Evolutionary conservation across 208 protist species (phyloP).

Genomic region (Vickermania spadyakhi): DNA sequence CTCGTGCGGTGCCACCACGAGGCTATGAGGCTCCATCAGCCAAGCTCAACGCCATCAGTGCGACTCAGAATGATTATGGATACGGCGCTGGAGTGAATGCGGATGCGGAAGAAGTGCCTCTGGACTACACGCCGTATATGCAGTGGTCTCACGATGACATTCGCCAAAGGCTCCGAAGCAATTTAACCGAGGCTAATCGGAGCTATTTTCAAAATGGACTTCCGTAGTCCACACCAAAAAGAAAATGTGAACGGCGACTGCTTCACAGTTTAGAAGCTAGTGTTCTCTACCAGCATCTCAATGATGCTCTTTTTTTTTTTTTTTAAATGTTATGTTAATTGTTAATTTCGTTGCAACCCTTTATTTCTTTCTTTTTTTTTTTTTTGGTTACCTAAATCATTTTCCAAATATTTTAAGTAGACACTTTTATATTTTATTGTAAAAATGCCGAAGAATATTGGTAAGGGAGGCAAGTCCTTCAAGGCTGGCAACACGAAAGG

Average conservation of each 20-base stretch:
- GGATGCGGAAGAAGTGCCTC: background rate
- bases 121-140: background rate
- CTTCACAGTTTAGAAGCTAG: too few species aligned
- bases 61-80: background rate
- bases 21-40: slow-evolving; percentile 8
- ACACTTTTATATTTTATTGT: background rate
- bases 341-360: slow-evolving; percentile 6
- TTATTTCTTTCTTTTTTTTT: slow-evolving; percentile 14
- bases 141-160: slow-evolving; percentile 69
- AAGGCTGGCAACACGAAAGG: slow-evolving; percentile 92
- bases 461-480: slow-evolving; percentile 96
- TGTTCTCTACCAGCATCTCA: too few species aligned
- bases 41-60: background rate
- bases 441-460: slow-evolving; percentile 91
- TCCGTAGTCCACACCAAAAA: too few species aligned
- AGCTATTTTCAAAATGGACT: too few species aligned
- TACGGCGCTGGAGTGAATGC: background rate
- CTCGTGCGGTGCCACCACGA: slow-evolving; percentile 6
- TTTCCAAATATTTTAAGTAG: background rate
- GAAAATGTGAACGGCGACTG: too few species aligned
- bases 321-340: slow-evolving; percentile 1
- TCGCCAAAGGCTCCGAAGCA: slow-evolving; percentile 17
- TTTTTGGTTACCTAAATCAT: slow-evolving; percentile 4
- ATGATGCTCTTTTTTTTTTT: too few species aligned
- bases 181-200: slow-evolving; percentile 47